A percentile compares a stretch with the other conserved stretches of the same genome.
Evolutionary conservation across 192 early-diverging fungal genomes (phyloP).

Genomic region (Spinellus fusiger): DNA sequence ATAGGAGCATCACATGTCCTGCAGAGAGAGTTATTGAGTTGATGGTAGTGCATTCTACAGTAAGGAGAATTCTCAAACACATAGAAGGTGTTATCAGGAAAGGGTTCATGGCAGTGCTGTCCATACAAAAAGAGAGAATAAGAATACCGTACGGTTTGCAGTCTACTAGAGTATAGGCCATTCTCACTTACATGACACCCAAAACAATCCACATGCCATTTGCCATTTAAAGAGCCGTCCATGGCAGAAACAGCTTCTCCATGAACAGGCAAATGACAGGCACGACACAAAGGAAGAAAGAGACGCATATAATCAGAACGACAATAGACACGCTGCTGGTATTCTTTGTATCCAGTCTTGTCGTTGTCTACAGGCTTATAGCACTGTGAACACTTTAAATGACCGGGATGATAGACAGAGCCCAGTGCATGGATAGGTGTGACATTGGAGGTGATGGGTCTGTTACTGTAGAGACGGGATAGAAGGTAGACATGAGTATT

Average conservation of each 20-base stretch:
- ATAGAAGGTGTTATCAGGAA: slow-evolving; percentile 78
- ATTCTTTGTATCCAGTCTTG: slow-evolving; percentile 41
- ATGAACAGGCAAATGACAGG: slow-evolving; percentile 53
- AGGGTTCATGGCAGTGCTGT: slow-evolving; percentile 53
- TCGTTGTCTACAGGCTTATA: slow-evolving; percentile 51
- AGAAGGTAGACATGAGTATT: background rate
- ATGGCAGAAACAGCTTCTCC: slow-evolving; percentile 62
- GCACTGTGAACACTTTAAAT: slow-evolving; percentile 59
- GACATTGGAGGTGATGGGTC: slow-evolving; percentile 6
- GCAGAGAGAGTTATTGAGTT: slow-evolving; percentile 78
- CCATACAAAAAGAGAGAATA: slow-evolving; percentile 3
- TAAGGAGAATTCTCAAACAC: slow-evolving; percentile 77
- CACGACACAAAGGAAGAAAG: slow-evolving; percentile 57
- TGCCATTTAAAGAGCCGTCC: slow-evolving; percentile 54
- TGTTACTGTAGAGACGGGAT: slow-evolving; percentile 14
- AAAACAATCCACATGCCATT: slow-evolving; percentile 69
- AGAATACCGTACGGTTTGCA: background rate
- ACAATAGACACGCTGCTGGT: slow-evolving; percentile 61
- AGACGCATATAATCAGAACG: slow-evolving; percentile 54
- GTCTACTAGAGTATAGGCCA: background rate
- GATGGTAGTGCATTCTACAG: slow-evolving; percentile 80
- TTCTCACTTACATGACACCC: slow-evolving; percentile 45
- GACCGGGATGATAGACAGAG: slow-evolving; percentile 53
- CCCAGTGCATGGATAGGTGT: slow-evolving; percentile 54
- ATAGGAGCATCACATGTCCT: slow-evolving; percentile 72